Evolutionary conservation across 192 early-diverging fungal species (phyloP), one percentile per base, ranked within the genome.

Genomic region (Mortierella alpina): DNA sequence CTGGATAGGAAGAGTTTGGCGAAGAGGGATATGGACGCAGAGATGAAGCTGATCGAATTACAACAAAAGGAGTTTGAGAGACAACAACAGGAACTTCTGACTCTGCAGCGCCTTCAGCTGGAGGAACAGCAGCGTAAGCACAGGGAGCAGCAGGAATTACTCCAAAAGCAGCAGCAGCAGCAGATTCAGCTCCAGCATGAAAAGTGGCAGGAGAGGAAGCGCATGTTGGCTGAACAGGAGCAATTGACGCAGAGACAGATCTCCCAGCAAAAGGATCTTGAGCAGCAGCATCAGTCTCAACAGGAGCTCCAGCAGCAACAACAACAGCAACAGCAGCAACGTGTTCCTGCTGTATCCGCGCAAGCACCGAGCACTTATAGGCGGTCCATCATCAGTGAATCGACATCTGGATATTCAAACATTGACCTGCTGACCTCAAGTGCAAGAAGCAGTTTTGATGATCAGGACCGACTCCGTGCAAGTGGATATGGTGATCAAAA

Each of bases 11-110:
- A 54, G 20, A 59, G 61, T 31, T 6, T 72, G 31, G 59, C 61
- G 39, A 50, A 68, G 48, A 58, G 66, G 53, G 77, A 80, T 55
- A 12, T 72, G 65, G 77, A 80, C 15, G 59, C 77, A 9, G 77
- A 80, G 20, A 39, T 80, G 31, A 80, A 80, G 42, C 42, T 80
- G 60, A 72, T 80, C 6, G 50, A 80, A 41, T 54, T 68, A 5
- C 77, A 80, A 14, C 77, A 80, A 47, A 72, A 80, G 60, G 77
- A 72, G 39, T 80, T 80, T 72, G 70, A 72, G 45, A 50, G 60
- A 13, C 77, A 80, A 48, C 77, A 80, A 23, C 70, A 80, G 41
- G 65, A 72, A 14, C 48, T 80, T 41, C 15, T 72, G 11, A 14
- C 39, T 8, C 4, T 63, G 8, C 80, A 80, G 48, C 52, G 70